Evolutionary conservation across 2,329 filamentous ascomycete genomes (phyloP).

Genomic region (Phaeosphaeriaceae sp.): DNA sequence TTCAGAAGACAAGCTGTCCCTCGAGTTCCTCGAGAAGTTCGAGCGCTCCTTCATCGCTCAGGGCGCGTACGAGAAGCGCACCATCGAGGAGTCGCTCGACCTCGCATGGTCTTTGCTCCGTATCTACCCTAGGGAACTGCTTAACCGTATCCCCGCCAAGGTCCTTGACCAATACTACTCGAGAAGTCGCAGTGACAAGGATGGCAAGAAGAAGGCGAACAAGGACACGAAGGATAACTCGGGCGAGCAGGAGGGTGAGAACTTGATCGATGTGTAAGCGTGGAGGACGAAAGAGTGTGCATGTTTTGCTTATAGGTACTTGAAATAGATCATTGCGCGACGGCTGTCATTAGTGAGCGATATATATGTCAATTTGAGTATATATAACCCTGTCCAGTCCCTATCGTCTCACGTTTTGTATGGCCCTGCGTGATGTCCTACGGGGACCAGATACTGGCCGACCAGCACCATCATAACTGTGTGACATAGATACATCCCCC

Average conservation of each 20-base stretch:
- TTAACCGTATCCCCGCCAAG: slow-evolving; percentile 78
- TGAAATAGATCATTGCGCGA: slow-evolving; percentile 9
- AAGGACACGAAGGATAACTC: slow-evolving; percentile 55
- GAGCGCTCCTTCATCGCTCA: slow-evolving; percentile 94
- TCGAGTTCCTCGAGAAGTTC: slow-evolving; percentile 99
- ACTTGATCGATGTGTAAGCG: slow-evolving; percentile 49
- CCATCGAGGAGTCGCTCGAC: slow-evolving; percentile 92
- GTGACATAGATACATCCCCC: too few relatives aligned
- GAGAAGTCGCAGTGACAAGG: slow-evolving; percentile 48
- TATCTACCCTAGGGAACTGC: slow-evolving; percentile 96
- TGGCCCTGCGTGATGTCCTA: neutral
- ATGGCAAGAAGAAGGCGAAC: slow-evolving; percentile 48
- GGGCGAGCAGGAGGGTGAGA: slow-evolving; percentile 45
- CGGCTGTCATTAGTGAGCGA: slow-evolving; percentile 17
- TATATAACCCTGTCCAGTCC: slow-evolving; percentile 20
- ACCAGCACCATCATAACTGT: too few relatives aligned
- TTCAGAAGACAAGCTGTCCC: slow-evolving; percentile 93
- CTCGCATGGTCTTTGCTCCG: slow-evolving; percentile 95
- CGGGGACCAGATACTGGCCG: neutral
- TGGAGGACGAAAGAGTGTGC: slow-evolving; percentile 6
- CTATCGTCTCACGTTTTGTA: neutral
- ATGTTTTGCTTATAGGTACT: slow-evolving; percentile 4
- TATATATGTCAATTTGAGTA: slow-evolving; percentile 28
- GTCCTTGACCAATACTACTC: slow-evolving; percentile 61
- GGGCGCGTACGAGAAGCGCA: slow-evolving; percentile 88